These are phyloP conservation scores for Tremella mesenterica DNA, from an alignment of 768 basidiomycete genomes.

Conservation along the genomic window DNA sequence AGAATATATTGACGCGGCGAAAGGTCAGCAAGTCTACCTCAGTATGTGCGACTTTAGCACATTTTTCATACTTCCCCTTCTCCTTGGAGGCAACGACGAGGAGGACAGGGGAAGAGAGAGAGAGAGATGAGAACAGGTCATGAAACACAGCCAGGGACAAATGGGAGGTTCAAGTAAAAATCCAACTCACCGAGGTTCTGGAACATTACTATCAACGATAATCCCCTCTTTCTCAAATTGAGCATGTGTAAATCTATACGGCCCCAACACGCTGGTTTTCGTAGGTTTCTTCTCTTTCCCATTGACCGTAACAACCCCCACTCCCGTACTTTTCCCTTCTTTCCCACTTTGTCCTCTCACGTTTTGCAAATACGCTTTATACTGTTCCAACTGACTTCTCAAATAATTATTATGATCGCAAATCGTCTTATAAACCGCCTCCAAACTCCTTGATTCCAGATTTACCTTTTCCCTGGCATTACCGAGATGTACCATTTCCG, in stretches of 20 bases:
- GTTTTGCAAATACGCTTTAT: constrained; percentile 98
- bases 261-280: constrained; percentile 80
- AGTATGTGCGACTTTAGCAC: no score
- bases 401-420: constrained; percentile 98
- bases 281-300: constrained; percentile 92
- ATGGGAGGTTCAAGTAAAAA: neutral
- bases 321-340: constrained; percentile 67
- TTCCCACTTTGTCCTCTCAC: constrained; percentile 82
- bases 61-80: no score
- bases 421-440: constrained; percentile 98
- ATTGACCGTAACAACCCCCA: constrained; percentile 89
- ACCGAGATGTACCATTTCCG: constrained; percentile 90
- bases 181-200: constrained; percentile 75
- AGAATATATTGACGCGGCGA: constrained; percentile 95
- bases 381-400: constrained; percentile 91
- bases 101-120: neutral
- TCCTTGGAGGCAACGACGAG: no score
- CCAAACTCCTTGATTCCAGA: constrained; percentile 80
- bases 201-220: constrained; percentile 98
- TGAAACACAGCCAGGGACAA: constrained; percentile 4
- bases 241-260: constrained; percentile 94
- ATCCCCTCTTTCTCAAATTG: constrained; percentile 99
- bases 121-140: neutral
- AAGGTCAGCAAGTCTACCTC: neutral
- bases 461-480: constrained; percentile 93